Conservation (phyloP, 805 yeast species). For the Millerozyma miso region DNA sequence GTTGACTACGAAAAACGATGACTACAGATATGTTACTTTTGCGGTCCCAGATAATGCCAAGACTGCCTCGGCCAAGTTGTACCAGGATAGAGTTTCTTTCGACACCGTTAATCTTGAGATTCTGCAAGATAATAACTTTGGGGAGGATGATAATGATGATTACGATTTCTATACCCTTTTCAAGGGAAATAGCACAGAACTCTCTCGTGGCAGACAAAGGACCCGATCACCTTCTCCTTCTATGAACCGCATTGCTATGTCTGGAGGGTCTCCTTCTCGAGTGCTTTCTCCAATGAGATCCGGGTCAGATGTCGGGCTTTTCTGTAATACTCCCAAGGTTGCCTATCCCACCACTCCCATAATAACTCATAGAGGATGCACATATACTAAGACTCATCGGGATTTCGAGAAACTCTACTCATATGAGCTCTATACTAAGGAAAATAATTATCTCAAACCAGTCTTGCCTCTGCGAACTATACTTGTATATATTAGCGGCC, state of each 20-base stretch:
- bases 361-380: constrained; percentile 37
- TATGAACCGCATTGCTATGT: not conserved
- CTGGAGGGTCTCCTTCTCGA: constrained; percentile 2
- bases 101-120: constrained; percentile 46
- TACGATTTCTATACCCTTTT: constrained; percentile 1
- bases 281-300: constrained; percentile 6
- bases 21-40: constrained; percentile 19
- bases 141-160: constrained; percentile 17
- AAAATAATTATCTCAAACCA: constrained; percentile 19
- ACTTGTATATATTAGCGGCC: constrained; percentile 63
- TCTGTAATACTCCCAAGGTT: constrained; percentile 6
- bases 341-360: constrained; percentile 39
- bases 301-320: not conserved
- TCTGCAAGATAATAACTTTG: constrained; percentile 13
- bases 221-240: constrained; percentile 9
- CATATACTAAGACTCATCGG: constrained; percentile 44
- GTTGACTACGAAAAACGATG: constrained; percentile 13
- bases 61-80: constrained; percentile 8
- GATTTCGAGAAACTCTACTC: constrained; percentile 45
- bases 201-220: constrained; percentile 12
- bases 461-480: constrained; percentile 51
- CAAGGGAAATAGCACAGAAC: constrained; percentile 1
- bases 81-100: constrained; percentile 43
- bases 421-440: constrained; percentile 25
- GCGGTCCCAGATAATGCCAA: constrained; percentile 7